A percentile compares a stretch with the other conserved stretches of the same genome.
phyloP scores from a whole-genome alignment of 768 basidiomycete genomes.

The Kwoniella mangroviensis region DNA sequence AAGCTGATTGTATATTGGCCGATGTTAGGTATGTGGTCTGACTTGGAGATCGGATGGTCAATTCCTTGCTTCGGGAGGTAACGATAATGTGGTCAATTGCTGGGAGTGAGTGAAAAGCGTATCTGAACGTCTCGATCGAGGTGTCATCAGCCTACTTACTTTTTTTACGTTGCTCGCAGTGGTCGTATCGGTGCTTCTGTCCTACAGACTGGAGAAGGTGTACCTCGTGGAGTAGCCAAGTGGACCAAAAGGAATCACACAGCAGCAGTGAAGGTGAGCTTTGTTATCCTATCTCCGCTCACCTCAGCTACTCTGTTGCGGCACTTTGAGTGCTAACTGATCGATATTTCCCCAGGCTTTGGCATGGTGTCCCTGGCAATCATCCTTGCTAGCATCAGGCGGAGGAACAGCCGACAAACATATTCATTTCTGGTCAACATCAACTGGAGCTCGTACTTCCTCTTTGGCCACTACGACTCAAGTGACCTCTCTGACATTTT shows the following conservation, averaged over 20 bases:
- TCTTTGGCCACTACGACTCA: constrained; percentile 85
- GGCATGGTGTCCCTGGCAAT: constrained; percentile 98
- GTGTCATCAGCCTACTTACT: constrained; percentile 35
- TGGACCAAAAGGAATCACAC: constrained; percentile 92
- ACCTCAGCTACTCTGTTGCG: too few species aligned
- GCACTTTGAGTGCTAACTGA: neutral
- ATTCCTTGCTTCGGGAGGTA: constrained; percentile 89
- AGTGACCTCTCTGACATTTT: constrained; percentile 87
- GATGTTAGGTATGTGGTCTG: constrained; percentile 69
- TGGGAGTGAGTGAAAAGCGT: constrained; percentile 80
- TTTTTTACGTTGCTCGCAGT: constrained; percentile 27
- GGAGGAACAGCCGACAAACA: constrained; percentile 90
- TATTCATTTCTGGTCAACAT: constrained; percentile 58
- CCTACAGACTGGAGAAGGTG: constrained; percentile 46
- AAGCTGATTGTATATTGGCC: neutral
- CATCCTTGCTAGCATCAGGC: constrained; percentile 84
- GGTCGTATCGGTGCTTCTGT: constrained; percentile 55
- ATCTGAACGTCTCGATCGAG: neutral
- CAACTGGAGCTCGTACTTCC: constrained; percentile 85
- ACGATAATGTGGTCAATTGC: constrained; percentile 96
- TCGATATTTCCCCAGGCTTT: constrained; percentile 67
- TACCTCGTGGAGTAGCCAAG: constrained; percentile 63
- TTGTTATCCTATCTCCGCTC: neutral
- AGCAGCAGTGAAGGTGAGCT: constrained; percentile 67
- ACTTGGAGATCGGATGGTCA: constrained; percentile 85